Evolutionary conservation across 441 rosid genomes (phyloP).

Genomic region (Brassica hybrid): DNA sequence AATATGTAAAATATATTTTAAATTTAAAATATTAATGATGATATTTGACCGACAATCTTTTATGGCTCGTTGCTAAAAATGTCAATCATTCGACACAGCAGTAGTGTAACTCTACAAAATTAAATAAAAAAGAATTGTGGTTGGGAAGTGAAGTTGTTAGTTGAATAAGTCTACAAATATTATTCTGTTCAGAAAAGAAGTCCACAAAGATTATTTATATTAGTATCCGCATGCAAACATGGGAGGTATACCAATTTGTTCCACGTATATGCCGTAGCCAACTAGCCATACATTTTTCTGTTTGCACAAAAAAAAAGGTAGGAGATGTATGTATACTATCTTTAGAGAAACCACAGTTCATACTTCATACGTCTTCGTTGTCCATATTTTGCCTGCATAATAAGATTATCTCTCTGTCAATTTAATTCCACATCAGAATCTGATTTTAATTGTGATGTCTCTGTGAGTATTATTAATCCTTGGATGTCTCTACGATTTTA

Average conservation of each 20-base stretch:
- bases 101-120: background rate
- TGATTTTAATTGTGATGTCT: background rate
- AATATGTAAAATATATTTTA: too few relatives aligned
- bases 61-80: background rate
- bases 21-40: background rate
- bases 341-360: background rate
- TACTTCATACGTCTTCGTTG: background rate
- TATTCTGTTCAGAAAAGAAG: background rate
- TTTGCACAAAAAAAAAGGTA: background rate
- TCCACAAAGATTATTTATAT: background rate
- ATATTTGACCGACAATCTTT: background rate
- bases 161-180: background rate
- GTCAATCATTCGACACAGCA: background rate
- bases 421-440: background rate
- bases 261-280: background rate
- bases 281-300: background rate
- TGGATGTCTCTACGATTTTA: background rate
- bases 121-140: background rate
- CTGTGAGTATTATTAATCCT: background rate
- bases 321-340: background rate
- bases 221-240: background rate
- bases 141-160: background rate
- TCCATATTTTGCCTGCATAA: background rate
- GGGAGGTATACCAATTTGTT: background rate
- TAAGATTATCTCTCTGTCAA: background rate